A percentile compares a stretch with the other conserved stretches of the same genome.
Evolutionary conservation across 176 grass and related monocot species (phyloP).

Genomic region (Chloris gayana): DNA sequence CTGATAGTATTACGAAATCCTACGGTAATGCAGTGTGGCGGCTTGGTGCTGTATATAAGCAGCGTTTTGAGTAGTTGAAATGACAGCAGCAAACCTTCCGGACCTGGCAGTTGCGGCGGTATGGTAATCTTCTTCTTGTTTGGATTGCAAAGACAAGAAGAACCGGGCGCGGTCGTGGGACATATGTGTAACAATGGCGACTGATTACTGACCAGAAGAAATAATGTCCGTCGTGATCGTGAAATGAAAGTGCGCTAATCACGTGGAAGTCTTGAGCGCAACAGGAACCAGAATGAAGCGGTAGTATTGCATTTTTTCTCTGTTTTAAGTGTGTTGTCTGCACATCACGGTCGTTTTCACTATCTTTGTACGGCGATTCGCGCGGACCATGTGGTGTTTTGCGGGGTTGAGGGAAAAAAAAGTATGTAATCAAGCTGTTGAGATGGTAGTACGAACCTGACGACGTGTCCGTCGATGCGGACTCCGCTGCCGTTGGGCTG

Average conservation of each 20-base stretch:
- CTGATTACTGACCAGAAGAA: neutral
- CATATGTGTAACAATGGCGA: neutral
- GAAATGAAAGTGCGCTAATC: neutral
- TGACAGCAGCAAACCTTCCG: too few relatives aligned
- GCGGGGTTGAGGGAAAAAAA: neutral
- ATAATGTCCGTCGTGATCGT: neutral
- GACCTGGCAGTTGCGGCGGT: too few relatives aligned
- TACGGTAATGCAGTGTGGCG: too few relatives aligned
- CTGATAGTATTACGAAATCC: neutral
- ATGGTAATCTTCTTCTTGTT: too few relatives aligned
- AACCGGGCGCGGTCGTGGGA: neutral
- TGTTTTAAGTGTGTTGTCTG: neutral
- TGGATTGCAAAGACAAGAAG: neutral
- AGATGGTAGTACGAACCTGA: neutral
- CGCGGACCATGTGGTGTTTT: neutral
- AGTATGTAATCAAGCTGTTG: conserved; percentile 51
- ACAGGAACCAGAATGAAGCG: neutral
- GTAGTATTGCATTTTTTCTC: neutral
- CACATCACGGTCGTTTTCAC: neutral
- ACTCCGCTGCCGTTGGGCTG: neutral
- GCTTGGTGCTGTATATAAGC: too few relatives aligned
- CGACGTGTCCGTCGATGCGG: neutral
- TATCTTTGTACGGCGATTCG: neutral
- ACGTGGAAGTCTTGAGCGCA: neutral
- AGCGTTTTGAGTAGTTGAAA: too few relatives aligned